Percentiles rank a stretch among this genome's conserved stretches.
Evolutionary conservation across 1,284 basidiomycete genomes (phyloP).

Genomic region (Austroboletus niveus): DNA sequence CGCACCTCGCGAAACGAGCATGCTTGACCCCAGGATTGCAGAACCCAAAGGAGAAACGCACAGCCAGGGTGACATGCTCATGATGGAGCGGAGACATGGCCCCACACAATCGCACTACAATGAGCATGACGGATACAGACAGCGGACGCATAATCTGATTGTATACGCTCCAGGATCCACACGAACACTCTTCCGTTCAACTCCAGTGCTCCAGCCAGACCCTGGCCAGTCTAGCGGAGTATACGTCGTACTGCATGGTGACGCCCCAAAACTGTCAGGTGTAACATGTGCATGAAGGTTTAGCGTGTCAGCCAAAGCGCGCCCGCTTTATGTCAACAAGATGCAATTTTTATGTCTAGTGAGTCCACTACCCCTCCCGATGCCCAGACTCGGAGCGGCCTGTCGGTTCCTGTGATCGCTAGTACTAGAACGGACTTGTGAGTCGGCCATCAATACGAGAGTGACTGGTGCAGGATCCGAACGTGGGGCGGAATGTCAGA

Average conservation of each 20-base stretch:
- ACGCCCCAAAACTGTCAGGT: constrained; percentile 35
- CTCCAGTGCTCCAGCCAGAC: not conserved
- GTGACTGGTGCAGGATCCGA: not conserved
- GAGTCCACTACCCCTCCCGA: constrained; percentile 4
- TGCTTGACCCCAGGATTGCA: constrained; percentile 15
- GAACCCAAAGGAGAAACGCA: constrained; percentile 24
- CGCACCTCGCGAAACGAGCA: constrained; percentile 20
- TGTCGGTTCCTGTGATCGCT: constrained; percentile 21
- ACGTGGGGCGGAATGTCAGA: constrained; percentile 17
- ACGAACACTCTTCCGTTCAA: too few relatives aligned
- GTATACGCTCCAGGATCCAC: not conserved
- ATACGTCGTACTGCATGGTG: not conserved
- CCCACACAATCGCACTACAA: too few relatives aligned
- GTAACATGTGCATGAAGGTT: constrained; percentile 18
- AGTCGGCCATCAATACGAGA: not conserved
- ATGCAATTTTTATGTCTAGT: constrained; percentile 12
- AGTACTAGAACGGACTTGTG: constrained; percentile 2
- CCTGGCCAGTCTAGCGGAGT: too few relatives aligned
- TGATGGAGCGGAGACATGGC: constrained; percentile 5
- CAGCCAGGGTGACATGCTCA: constrained; percentile 19
- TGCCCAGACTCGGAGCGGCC: not conserved
- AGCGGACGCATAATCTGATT: constrained; percentile 5
- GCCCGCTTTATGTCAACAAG: constrained; percentile 31
- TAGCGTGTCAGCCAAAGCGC: constrained; percentile 9
- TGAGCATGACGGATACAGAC: not conserved